phyloP scores from a whole-genome alignment of 352 stramenopile genomes.

The Phytopythium mirpurense region DNA sequence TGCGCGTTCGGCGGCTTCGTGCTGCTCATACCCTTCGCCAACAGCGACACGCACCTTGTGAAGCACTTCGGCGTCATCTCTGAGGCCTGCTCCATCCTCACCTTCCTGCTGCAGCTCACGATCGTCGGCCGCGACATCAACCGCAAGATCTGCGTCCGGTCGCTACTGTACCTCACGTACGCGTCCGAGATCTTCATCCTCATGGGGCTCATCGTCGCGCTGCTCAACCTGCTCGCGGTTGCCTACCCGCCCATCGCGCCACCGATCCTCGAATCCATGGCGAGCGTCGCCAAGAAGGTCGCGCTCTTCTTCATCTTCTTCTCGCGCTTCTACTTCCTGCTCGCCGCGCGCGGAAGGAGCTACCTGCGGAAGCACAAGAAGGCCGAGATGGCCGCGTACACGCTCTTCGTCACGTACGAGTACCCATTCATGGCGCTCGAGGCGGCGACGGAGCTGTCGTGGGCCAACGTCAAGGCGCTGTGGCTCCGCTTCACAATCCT shows the following conservation, averaged over 20 bases:
- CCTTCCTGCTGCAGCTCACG: conserved; percentile 20
- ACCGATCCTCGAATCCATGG: conserved; percentile 2
- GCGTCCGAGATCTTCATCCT: conserved; percentile 6
- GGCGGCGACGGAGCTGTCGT: background rate
- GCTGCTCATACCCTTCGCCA: conserved; percentile 10
- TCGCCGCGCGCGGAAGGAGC: conserved; percentile 11
- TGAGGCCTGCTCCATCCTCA: conserved; percentile 15
- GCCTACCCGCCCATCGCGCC: background rate
- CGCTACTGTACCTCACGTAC: conserved; percentile 8
- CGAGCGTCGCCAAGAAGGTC: conserved; percentile 17
- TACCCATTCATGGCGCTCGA: conserved; percentile 15
- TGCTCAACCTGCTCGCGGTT: conserved; percentile 13
- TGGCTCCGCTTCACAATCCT: conserved; percentile 6
- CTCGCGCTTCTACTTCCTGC: conserved; percentile 37
- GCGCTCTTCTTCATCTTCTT: conserved; percentile 30
- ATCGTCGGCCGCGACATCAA: conserved; percentile 18
- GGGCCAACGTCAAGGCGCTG: conserved; percentile 3
- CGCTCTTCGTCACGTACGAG: conserved; percentile 23
- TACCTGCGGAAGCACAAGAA: conserved; percentile 6
- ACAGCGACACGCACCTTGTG: conserved; percentile 2
- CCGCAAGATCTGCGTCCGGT: conserved; percentile 12
- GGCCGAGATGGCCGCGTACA: conserved; percentile 16
- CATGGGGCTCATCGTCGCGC: conserved; percentile 4
- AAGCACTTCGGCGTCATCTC: conserved; percentile 13
- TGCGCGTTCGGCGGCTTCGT: conserved; percentile 9